These are phyloP conservation scores for Boletus fagicola DNA, from an alignment of 768 basidiomycete genomes.

Conservation along the genomic window DNA sequence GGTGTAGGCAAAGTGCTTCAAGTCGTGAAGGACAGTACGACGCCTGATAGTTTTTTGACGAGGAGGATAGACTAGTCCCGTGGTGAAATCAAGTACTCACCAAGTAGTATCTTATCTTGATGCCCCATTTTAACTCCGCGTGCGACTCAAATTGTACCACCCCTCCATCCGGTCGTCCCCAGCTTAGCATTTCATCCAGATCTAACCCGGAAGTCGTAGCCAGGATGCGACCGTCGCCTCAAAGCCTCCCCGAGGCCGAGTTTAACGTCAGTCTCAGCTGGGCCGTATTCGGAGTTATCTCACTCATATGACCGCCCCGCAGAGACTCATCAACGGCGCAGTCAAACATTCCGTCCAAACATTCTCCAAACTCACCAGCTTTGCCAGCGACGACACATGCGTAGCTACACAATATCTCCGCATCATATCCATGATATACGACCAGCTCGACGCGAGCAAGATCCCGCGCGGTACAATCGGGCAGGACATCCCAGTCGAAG, in stretches of 20 bases:
- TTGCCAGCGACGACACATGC: conserved; percentile 15
- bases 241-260: conserved; percentile 8
- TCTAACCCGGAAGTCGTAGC: not conserved
- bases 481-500: conserved; percentile 1
- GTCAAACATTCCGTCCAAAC: conserved; percentile 12
- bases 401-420: conserved; percentile 21
- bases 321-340: conserved; percentile 18
- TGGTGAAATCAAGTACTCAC: not conserved
- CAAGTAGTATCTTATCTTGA: conserved; percentile 8
- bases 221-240: not conserved
- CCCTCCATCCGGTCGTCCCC: not conserved
- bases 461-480: conserved; percentile 17
- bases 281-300: not conserved
- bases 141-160: not conserved
- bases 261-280: conserved; percentile 21
- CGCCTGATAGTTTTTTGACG: conserved; percentile 27
- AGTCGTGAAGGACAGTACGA: conserved; percentile 22
- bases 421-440: conserved; percentile 22
- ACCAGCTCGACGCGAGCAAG: conserved; percentile 19
- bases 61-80: conserved; percentile 26
- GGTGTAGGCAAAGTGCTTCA: conserved; percentile 28
- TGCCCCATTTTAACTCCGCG: not conserved
- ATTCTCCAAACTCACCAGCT: conserved; percentile 14
- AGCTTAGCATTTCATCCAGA: not conserved
- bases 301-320: not conserved